A percentile compares a stretch with the other conserved stretches of the same genome.
Conservation (phyloP, 371 early-diverging fungal genomes). For the Capillidium rhysosporum region DNA sequence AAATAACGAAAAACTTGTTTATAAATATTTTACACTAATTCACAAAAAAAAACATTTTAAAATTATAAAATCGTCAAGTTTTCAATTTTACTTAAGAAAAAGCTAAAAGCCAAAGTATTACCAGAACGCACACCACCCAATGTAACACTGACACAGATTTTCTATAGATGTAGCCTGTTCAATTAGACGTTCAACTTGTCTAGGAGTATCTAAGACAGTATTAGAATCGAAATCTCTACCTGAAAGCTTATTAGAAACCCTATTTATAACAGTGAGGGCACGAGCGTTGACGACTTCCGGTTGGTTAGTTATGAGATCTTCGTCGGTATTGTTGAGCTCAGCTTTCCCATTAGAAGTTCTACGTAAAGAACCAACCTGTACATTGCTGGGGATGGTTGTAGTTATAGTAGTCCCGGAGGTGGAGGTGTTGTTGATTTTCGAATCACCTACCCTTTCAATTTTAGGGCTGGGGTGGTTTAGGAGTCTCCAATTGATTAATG, state of each 20-base stretch:
- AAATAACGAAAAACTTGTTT: no score
- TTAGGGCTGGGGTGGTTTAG: constrained; percentile 20
- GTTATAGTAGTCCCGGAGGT: no score
- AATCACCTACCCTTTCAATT: constrained; percentile 4
- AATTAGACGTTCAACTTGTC: constrained; percentile 85
- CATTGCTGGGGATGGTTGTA: no score
- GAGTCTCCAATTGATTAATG: constrained; percentile 85
- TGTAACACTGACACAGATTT: constrained; percentile 88
- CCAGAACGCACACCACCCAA: constrained; percentile 63
- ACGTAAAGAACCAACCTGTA: background rate
- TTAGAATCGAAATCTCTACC: constrained; percentile 79
- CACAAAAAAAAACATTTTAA: no score
- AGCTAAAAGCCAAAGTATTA: background rate
- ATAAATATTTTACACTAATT: no score
- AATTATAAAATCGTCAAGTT: no score
- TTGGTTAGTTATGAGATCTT: constrained; percentile 1
- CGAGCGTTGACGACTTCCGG: constrained; percentile 24
- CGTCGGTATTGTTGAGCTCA: background rate
- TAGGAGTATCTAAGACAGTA: constrained; percentile 55
- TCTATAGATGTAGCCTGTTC: constrained; percentile 84
- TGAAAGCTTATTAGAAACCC: constrained; percentile 26
- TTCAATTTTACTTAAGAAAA: no score
- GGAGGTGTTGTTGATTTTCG: background rate
- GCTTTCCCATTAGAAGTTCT: background rate
- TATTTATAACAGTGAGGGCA: constrained; percentile 33